These are phyloP conservation scores for Mycena haematopus DNA, from an alignment of 768 basidiomycete species.

Conservation along the genomic window DNA sequence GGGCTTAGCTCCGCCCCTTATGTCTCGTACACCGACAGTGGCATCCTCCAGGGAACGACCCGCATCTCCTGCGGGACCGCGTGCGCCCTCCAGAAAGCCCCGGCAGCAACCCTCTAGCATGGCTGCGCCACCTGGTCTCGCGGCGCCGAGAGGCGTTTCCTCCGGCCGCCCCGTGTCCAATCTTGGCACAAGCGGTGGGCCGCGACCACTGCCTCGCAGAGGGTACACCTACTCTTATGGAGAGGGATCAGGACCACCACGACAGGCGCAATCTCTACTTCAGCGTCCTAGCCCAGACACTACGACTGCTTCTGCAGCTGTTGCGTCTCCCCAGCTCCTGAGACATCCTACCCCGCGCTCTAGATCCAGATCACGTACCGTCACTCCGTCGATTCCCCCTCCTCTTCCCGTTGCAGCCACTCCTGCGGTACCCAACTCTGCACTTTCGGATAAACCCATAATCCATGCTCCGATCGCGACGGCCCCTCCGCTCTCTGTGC, in stretches of 20 bases:
- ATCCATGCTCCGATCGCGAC: slow-evolving; percentile 23
- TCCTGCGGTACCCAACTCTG: not conserved
- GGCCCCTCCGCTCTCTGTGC: slow-evolving; percentile 7
- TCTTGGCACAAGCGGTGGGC: slow-evolving; percentile 34
- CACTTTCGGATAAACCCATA: slow-evolving; percentile 4
- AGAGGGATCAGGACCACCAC: slow-evolving; percentile 18
- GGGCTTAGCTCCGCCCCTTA: slow-evolving; percentile 31
- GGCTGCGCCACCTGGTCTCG: slow-evolving; percentile 3
- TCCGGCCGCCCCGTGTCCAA: slow-evolving; percentile 35
- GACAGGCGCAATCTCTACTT: slow-evolving; percentile 13
- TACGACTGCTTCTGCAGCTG: not conserved
- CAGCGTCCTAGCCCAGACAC: slow-evolving; percentile 5
- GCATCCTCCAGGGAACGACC: slow-evolving; percentile 47
- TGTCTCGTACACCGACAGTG: slow-evolving; percentile 30
- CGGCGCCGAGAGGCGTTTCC: slow-evolving; percentile 15
- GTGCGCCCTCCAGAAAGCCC: slow-evolving; percentile 35
- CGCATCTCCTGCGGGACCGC: slow-evolving; percentile 59
- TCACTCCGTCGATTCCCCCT: slow-evolving; percentile 6
- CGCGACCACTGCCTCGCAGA: slow-evolving; percentile 43
- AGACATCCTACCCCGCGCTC: slow-evolving; percentile 15
- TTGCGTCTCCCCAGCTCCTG: slow-evolving; percentile 14
- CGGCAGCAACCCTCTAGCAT: slow-evolving; percentile 6
- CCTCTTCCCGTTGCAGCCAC: slow-evolving; percentile 6
- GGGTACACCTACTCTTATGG: slow-evolving; percentile 44
- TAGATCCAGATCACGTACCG: slow-evolving; percentile 9